Evolutionary conservation across 1,284 basidiomycete genomes (phyloP).

Genomic region (Retiboletus flavoniger): DNA sequence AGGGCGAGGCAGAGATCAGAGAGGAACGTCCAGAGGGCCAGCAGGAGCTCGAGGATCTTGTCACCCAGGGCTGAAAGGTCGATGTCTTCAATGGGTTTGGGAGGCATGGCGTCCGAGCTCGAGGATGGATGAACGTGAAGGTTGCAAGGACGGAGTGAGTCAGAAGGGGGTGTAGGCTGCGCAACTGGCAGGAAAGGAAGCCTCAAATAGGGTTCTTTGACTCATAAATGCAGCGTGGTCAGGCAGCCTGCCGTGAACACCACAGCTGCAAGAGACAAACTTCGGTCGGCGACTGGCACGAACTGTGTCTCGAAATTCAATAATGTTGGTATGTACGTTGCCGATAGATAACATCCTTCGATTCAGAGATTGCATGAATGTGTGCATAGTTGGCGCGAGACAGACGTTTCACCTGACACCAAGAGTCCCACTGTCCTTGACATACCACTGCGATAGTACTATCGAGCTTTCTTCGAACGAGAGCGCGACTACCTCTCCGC

Average conservation of each 20-base stretch:
- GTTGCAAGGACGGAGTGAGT: not conserved
- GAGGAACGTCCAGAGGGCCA: constrained; percentile 18
- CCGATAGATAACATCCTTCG: not conserved
- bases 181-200: not conserved
- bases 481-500: constrained; percentile 71
- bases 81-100: constrained; percentile 21
- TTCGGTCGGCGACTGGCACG: no score
- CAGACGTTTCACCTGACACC: not conserved
- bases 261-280: no score
- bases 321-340: not conserved
- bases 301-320: not conserved
- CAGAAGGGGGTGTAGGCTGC: not conserved
- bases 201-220: not conserved
- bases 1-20: constrained; percentile 3
- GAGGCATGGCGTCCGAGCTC: constrained; percentile 13
- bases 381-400: not conserved
- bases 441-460: constrained; percentile 15
- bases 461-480: constrained; percentile 69
- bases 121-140: not conserved
- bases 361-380: no score
- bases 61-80: constrained; percentile 19
- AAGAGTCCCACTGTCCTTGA: no score
- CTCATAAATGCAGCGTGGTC: no score
- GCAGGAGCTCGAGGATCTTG: constrained; percentile 16
- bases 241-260: no score